Conservation (phyloP, 306 rosid genomes). For the Quillaja saponaria region DNA sequence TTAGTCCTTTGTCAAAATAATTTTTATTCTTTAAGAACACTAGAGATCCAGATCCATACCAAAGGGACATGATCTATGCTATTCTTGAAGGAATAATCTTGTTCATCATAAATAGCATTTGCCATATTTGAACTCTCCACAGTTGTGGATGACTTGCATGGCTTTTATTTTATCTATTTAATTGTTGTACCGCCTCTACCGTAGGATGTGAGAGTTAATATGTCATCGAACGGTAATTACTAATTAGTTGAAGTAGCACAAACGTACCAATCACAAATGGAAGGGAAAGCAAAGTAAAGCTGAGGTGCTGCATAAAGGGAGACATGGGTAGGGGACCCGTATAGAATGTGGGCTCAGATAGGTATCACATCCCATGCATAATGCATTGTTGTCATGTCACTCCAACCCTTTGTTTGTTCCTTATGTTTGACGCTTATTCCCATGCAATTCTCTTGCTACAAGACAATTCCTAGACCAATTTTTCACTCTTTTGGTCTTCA, state of each 20-base stretch:
- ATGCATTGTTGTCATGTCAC: constrained; percentile 47
- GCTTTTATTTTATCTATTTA: too few relatives aligned
- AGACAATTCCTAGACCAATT: too few relatives aligned
- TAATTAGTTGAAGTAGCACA: too few relatives aligned
- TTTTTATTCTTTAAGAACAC: too few relatives aligned
- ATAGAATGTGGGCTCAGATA: constrained; percentile 49
- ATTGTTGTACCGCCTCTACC: too few relatives aligned
- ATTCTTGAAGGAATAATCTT: constrained; percentile 53
- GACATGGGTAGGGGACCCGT: constrained; percentile 58
- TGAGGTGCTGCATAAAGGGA: constrained; percentile 58
- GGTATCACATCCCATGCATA: constrained; percentile 51
- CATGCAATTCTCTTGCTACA: not conserved
- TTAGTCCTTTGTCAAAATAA: too few relatives aligned
- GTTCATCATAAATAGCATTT: constrained; percentile 60
- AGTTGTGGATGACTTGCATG: constrained; percentile 23
- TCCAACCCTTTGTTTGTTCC: constrained; percentile 23
- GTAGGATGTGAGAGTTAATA: too few relatives aligned
- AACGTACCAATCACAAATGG: too few relatives aligned
- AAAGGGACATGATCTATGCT: constrained; percentile 41
- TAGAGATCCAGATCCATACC: too few relatives aligned
- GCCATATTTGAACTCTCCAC: too few relatives aligned
- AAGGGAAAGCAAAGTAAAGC: constrained; percentile 35
- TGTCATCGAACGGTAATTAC: too few relatives aligned
- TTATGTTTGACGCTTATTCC: constrained; percentile 1
- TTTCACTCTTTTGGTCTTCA: too few relatives aligned